Base-by-base conservation (phyloP, 1,139 yeast genomes). In the Magnusiomyces magnusii region DNA sequence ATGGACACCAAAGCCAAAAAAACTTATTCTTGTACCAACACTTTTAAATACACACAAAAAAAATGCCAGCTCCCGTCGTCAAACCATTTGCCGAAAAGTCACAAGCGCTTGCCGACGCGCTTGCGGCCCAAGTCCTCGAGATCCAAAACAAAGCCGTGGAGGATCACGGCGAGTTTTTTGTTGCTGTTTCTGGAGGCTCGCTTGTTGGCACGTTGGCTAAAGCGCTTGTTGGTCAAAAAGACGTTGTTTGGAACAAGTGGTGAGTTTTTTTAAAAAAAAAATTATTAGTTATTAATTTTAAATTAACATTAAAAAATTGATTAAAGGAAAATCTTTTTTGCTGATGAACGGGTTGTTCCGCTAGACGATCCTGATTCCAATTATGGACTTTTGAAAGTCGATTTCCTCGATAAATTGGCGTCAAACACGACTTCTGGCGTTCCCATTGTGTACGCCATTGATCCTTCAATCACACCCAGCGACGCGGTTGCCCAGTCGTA, bases 111-210 rank as follows among this genome's bases (percentile, higher is more conserved):
- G 69, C 71, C 49, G 54, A 86, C 61, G 96, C 97, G 17, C 93
- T 92, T 51, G 97, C 96, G 1, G 93, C 89, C 69, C 91, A 89
- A 70, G 84, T 92, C 58, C 82, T 91, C 53, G 79, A 85, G 50
- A 87, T 92, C 17, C 98, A 93, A 74, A 86, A 90, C 69, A 75
- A 79, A 67, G 82, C 90, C 9, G 75, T 87, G 59, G 65, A 61
- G 23, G 58, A 63, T 27, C 65, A 66, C 51, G 64, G 62, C 27
- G 57, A 54, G 31, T 92, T 92, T 74, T 82, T 81, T 65, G 78
- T 92, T 62, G 97, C 97, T 25, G 79, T 92, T 54, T 86, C 95
- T 59, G 98, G 97, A 51, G 98, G 98, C 1, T 89, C 96, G 2
- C 78, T 91, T 66, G 89, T 92, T 31, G 85, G 86, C 66, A 89